Evolutionary conservation across 768 basidiomycete genomes (phyloP), one percentile per base, ranked within the genome.

Genomic region (Cystobasidium onofrii): DNA sequence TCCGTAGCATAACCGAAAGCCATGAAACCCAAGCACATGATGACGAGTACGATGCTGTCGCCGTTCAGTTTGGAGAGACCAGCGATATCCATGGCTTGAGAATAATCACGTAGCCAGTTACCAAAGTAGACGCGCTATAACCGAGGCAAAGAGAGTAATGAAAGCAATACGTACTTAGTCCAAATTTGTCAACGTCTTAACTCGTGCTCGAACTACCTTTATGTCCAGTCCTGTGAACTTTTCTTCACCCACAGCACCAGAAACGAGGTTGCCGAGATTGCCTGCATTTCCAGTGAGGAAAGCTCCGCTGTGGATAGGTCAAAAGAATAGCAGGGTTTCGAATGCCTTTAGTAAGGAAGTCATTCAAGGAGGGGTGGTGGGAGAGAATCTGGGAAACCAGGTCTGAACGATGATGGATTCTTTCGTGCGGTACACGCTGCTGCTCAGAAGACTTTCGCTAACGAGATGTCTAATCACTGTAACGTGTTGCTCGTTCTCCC

Each of bases 41-140:
- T 86, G 33, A 94, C 81, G 78, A 92, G 93, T 80, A 94, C 81
- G 79, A 95, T 92, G 0, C 89, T 91, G 86, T 91, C 80, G 1
- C 79, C 64, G 64, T 79, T 78, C 15, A 83, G 77, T 76, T 78
- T 77, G 41, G 36, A 31, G 0, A 78, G 75, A 18, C 76, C 79
- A 17, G 78, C 79, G 29, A 79, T 76, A 66, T 81, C 82, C 80
- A 81, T 82, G 75, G 74, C 83, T 79, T 74, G 89, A 77, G 88
- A 89, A 81, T 92, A 94, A 82, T 94, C 92, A 50, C 92, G 84
- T 43, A 94, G 84, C 91, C 66, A 69, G n/a, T 69, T 71, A 60
- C 69, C 69, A 61, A 71, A 71, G 69, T 71, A 71, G 54, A 71
- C 55, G 69, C 69, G 69, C 36, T 44, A 15, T 18, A n/a, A n/a